Evolutionary conservation across 768 basidiomycete genomes (phyloP), one percentile per base, ranked within the genome.

Genomic region (Pholiota microspora): DNA sequence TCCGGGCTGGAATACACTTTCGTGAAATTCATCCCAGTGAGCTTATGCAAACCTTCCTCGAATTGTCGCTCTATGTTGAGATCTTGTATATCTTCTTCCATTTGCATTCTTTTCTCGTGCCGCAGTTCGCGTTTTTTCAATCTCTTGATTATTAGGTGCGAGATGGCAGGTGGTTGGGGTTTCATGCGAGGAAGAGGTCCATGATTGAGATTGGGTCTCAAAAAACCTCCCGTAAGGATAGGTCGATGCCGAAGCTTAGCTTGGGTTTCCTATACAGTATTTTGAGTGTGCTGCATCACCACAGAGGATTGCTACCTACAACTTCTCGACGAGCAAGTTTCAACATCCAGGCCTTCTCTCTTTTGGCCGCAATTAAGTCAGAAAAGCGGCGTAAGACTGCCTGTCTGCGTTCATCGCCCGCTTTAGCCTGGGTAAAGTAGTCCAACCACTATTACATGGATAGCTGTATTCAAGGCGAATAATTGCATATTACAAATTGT

Each of bases 111-210:
- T 47, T 67, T 68, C 25, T 62, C 69, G n/a, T 76, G 59, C 4
- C 89, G 78, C 31, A 71, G 68, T 5, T 75, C 66, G n/a, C 74
- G 62, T 2, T 71, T 69, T 18, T 56, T 51, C 31, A 69, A 67
- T 2, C 82, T 73, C 24, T 72, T 71, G 7, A 71, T 65, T 29
- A 95, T 89, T 74, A 94, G 91, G 66, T 81, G 78, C 1, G 81
- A 77, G 42, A 94, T 80, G n/a, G 78, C 74, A 4, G 71, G 61
- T 0, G 95, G 94, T 58, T 96, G 92, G 0, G 90, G 92, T 35
- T 79, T 83, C 60, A 97, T 72, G 0, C 90, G 83, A 0, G 92
- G 92, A 12, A 97, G 78, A 1, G 92, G 90, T 0, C 71, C 75
- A 64, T 92, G 83, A 69, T 70, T 82, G 7, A 81, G 49, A 0